These are phyloP conservation scores for Logfia minima DNA, from an alignment of 129 eudicot species.

Conservation along the genomic window DNA sequence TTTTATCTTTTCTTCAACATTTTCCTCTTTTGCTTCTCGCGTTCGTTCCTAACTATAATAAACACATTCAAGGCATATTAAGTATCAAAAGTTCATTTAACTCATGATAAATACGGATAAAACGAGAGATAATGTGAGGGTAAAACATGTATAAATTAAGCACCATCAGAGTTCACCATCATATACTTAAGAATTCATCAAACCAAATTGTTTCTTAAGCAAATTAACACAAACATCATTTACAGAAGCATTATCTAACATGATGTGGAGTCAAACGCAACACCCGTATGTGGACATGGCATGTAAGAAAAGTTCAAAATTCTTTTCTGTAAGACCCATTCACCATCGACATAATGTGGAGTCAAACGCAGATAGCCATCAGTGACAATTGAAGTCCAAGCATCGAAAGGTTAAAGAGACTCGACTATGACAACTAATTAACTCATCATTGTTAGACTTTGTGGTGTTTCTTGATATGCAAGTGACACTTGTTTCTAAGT, in stretches of 20 bases:
- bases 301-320: constrained; percentile 15
- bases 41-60: too few species aligned
- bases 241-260: neutral
- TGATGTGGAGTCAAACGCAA: too few species aligned
- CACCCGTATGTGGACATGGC: constrained; percentile 10
- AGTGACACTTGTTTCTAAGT: neutral
- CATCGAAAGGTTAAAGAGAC: constrained; percentile 10
- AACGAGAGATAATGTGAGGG: too few species aligned
- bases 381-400: constrained; percentile 5
- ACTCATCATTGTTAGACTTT: neutral
- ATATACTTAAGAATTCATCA: neutral
- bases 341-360: constrained; percentile 4
- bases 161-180: constrained; percentile 7
- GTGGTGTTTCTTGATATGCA: neutral
- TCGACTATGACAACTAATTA: neutral
- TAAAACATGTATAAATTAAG: too few species aligned
- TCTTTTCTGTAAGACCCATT: constrained; percentile 16
- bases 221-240: neutral
- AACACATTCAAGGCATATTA: too few species aligned
- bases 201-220: neutral
- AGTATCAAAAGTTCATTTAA: too few species aligned
- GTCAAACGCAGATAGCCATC: constrained; percentile 15
- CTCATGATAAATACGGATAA: too few species aligned
- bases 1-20: too few species aligned
- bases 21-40: too few species aligned